phyloP scores from a whole-genome alignment of 2,329 filamentous ascomycete genomes.

The Dissoconium aciculare region DNA sequence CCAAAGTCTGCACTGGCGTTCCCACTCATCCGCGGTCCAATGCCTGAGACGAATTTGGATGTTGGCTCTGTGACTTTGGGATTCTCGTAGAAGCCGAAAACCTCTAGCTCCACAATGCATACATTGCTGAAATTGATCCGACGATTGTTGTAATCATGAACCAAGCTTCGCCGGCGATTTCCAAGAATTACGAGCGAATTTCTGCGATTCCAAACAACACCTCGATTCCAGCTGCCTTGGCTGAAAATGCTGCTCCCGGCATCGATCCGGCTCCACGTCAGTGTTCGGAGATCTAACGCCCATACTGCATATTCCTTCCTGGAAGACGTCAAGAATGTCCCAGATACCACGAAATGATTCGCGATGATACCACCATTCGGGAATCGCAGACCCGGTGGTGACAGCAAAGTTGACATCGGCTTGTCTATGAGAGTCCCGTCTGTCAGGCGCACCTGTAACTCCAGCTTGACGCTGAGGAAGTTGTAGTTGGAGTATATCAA shows the following conservation, averaged over 20 bases:
- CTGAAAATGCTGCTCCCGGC: slow-evolving; percentile 88
- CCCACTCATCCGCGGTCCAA: slow-evolving; percentile 38
- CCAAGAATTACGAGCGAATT: slow-evolving; percentile 94
- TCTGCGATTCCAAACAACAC: slow-evolving; percentile 79
- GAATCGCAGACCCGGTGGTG: slow-evolving; percentile 83
- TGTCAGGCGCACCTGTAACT: slow-evolving; percentile 72
- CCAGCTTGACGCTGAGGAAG: slow-evolving; percentile 90
- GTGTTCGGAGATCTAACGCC: slow-evolving; percentile 74
- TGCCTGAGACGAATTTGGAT: slow-evolving; percentile 73
- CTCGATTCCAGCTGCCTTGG: slow-evolving; percentile 94
- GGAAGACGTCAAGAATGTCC: slow-evolving; percentile 91
- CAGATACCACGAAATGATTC: slow-evolving; percentile 91
- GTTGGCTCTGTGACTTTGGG: slow-evolving; percentile 63
- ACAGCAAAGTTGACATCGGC: slow-evolving; percentile 73
- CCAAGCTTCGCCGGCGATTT: slow-evolving; percentile 80
- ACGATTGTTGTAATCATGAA: slow-evolving; percentile 96
- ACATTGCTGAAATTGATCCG: slow-evolving; percentile 95
- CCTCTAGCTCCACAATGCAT: slow-evolving; percentile 91
- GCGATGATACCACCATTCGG: slow-evolving; percentile 93
- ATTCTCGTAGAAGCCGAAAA: slow-evolving; percentile 95
- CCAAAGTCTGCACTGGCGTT: slow-evolving; percentile 41
- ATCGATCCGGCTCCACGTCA: slow-evolving; percentile 93
- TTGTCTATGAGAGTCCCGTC: slow-evolving; percentile 77
- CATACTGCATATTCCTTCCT: slow-evolving; percentile 97
- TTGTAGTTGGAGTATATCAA: slow-evolving; percentile 99